phyloP scores from a whole-genome alignment of 2,329 filamentous ascomycete species.

The Hypoxylon sp. region DNA sequence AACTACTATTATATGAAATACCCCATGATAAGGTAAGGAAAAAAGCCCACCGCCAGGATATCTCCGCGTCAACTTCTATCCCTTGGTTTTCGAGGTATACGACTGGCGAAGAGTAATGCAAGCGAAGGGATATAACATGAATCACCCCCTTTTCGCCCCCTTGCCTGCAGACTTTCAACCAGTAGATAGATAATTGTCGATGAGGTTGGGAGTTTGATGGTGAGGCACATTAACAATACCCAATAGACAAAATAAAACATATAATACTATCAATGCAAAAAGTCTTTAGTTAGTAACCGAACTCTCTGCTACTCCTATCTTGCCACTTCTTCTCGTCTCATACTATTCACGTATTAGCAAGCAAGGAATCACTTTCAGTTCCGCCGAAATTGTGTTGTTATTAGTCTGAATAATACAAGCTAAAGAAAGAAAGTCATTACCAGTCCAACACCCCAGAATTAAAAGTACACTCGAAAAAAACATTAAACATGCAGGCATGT shows the following conservation, averaged over 20 bases:
- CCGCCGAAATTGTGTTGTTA: background rate
- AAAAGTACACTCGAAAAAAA: constrained; percentile 1
- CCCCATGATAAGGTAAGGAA: constrained; percentile 21
- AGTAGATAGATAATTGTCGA: constrained; percentile 69
- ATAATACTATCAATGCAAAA: no score
- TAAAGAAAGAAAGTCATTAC: background rate
- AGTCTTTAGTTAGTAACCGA: no score
- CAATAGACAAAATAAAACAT: background rate
- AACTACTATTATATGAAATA: constrained; percentile 2
- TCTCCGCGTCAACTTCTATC: constrained; percentile 84
- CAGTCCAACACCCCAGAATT: background rate
- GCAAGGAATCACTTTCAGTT: background rate
- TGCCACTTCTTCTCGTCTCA: background rate
- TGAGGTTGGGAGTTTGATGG: constrained; percentile 88
- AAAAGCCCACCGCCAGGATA: constrained; percentile 76
- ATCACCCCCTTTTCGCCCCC: constrained; percentile 68
- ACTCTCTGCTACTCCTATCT: background rate
- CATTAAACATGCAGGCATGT: background rate
- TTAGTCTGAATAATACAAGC: background rate
- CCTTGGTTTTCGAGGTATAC: constrained; percentile 93
- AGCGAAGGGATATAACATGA: constrained; percentile 60
- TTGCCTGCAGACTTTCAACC: constrained; percentile 87
- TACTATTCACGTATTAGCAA: background rate
- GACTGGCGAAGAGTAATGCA: constrained; percentile 85
- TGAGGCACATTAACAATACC: constrained; percentile 74